phyloP scores from a whole-genome alignment of 2,329 filamentous ascomycete genomes.

The Ophiostoma sp. region DNA sequence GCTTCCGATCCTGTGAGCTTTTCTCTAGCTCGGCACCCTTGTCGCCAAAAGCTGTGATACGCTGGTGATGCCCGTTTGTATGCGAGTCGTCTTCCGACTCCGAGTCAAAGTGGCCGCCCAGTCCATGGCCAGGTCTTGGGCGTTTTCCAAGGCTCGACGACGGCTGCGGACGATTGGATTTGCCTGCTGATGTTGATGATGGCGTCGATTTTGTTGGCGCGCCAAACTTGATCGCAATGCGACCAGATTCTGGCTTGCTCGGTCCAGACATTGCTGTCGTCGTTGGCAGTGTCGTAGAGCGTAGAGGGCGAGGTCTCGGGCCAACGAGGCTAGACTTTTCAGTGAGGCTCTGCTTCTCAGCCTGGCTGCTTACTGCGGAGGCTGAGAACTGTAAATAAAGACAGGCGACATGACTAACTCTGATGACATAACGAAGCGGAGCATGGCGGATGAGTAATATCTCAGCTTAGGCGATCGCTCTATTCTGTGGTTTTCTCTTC shows the following conservation, averaged over 20 bases:
- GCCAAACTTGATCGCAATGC: conserved; percentile 49
- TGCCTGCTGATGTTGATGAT: conserved; percentile 28
- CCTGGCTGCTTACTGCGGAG: not conserved
- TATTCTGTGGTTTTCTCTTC: not conserved
- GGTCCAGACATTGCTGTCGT: conserved; percentile 37
- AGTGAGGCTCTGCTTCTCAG: not conserved
- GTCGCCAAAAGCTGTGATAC: conserved; percentile 34
- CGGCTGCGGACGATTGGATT: conserved; percentile 31
- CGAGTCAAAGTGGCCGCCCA: conserved; percentile 41
- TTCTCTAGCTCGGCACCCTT: conserved; percentile 29
- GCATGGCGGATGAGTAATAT: not conserved
- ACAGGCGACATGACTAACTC: not conserved
- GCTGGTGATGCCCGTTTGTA: conserved; percentile 30
- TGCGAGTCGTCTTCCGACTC: conserved; percentile 34
- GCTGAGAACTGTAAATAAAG: not conserved
- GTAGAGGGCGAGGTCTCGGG: not conserved
- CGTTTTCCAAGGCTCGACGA: conserved; percentile 47
- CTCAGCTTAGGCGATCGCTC: not conserved
- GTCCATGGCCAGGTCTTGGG: conserved; percentile 38
- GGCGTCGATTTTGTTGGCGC: conserved; percentile 21
- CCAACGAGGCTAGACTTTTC: not conserved
- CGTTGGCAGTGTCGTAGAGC: not conserved
- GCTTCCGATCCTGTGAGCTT: conserved; percentile 22
- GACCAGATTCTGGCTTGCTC: conserved; percentile 33
- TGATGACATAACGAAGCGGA: not conserved